Conservation (phyloP, 1,139 yeast species). For the Candida sanyaensis region DNA sequence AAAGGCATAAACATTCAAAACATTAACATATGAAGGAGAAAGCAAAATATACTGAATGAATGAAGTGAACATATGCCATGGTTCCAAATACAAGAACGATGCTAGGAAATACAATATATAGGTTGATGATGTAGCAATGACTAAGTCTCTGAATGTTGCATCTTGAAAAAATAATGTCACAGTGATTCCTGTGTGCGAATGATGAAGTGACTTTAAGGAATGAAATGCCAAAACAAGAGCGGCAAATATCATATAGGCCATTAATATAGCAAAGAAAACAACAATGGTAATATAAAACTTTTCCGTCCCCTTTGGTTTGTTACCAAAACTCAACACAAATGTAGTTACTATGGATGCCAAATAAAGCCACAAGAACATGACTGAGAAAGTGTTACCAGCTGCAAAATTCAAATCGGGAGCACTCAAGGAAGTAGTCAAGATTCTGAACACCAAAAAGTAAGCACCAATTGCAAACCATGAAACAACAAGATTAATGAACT, state of each 20-base stretch:
- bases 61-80: slow-evolving; percentile 56
- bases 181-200: slow-evolving; percentile 31
- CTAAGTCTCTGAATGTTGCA: slow-evolving; percentile 48
- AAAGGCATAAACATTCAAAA: slow-evolving; percentile 50
- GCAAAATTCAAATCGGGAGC: slow-evolving; percentile 47
- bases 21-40: slow-evolving; percentile 51
- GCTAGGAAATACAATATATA: slow-evolving; percentile 49
- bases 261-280: slow-evolving; percentile 83
- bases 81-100: slow-evolving; percentile 49
- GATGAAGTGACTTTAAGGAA: slow-evolving; percentile 38
- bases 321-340: slow-evolving; percentile 89
- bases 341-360: slow-evolving; percentile 87
- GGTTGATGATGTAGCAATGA: slow-evolving; percentile 49
- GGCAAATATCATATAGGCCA: slow-evolving; percentile 86
- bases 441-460: slow-evolving; percentile 77
- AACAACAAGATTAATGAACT: slow-evolving; percentile 46
- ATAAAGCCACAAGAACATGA: slow-evolving; percentile 85
- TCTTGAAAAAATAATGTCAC: slow-evolving; percentile 42
- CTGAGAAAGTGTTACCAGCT: slow-evolving; percentile 78
- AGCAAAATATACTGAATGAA: slow-evolving; percentile 47
- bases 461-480: slow-evolving; percentile 86
- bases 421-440: slow-evolving; percentile 69
- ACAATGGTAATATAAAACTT: slow-evolving; percentile 81
- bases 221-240: slow-evolving; percentile 52
- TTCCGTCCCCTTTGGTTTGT: slow-evolving; percentile 91